Conservation (phyloP, 257 asterid species). For the Catharanthus roseus region DNA sequence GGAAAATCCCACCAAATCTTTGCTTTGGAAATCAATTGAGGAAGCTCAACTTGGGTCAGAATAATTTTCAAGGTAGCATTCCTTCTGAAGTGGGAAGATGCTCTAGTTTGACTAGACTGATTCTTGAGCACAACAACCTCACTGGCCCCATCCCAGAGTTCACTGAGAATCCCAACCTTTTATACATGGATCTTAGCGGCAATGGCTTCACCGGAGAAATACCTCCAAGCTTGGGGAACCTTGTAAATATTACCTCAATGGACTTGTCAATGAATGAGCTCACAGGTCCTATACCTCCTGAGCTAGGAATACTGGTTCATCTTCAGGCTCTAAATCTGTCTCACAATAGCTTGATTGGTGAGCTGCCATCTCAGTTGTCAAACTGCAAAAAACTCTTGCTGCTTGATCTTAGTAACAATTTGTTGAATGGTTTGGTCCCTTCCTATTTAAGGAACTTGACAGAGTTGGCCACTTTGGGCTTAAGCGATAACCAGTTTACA, state of each 20-base stretch:
- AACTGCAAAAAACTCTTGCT: slow-evolving; percentile 3
- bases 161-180: slow-evolving; percentile 29
- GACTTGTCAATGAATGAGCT: slow-evolving; percentile 46
- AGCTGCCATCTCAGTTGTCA: slow-evolving; percentile 35
- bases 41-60: slow-evolving; percentile 45
- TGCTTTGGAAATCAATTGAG: slow-evolving; percentile 48
- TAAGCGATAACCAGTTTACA: slow-evolving; percentile 44
- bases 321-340: slow-evolving; percentile 46
- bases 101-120: slow-evolving; percentile 39
- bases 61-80: slow-evolving; percentile 42
- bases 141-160: slow-evolving; percentile 46
- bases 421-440: slow-evolving; percentile 60
- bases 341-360: slow-evolving; percentile 40
- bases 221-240: slow-evolving; percentile 38
- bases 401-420: slow-evolving; percentile 39
- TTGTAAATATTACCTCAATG: slow-evolving; percentile 26
- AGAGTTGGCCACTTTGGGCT: slow-evolving; percentile 42
- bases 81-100: slow-evolving; percentile 53
- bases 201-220: slow-evolving; percentile 38
- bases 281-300: slow-evolving; percentile 35
- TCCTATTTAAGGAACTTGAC: slow-evolving; percentile 40
- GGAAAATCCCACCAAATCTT: slow-evolving; percentile 55
- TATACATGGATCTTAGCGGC: slow-evolving; percentile 44
- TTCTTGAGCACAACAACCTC: slow-evolving; percentile 48
- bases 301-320: slow-evolving; percentile 34